A percentile compares a stretch with the other conserved stretches of the same genome.
Evolutionary conservation across 1,284 basidiomycete genomes (phyloP).

Genomic region (Ustilago shanxiensis): DNA sequence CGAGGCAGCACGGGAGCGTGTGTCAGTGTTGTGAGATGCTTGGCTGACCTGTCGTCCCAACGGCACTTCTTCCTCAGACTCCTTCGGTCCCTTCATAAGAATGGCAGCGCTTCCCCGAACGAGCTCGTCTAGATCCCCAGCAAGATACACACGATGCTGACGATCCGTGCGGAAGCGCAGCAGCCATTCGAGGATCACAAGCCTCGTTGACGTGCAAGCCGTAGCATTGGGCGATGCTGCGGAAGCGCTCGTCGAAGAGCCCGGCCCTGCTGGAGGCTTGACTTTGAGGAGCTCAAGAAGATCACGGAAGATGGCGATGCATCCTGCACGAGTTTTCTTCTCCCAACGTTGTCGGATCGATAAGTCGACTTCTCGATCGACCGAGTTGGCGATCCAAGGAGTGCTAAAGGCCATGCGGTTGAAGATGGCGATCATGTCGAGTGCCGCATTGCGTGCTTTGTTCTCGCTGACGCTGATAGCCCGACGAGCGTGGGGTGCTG

Average conservation of each 20-base stretch:
- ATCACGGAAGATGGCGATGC: constrained; percentile 63
- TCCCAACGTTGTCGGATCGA: constrained; percentile 44
- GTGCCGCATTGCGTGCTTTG: constrained; percentile 54
- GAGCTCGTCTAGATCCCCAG: constrained; percentile 72
- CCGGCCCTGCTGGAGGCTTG: constrained; percentile 8
- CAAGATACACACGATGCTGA: constrained; percentile 86
- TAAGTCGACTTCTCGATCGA: constrained; percentile 39
- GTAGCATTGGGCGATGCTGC: constrained; percentile 9
- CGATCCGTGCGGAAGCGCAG: constrained; percentile 90
- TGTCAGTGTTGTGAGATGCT: constrained; percentile 9
- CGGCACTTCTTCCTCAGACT: constrained; percentile 12
- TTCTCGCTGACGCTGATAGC: constrained; percentile 16
- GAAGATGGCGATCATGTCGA: constrained; percentile 66
- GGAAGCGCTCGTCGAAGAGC: constrained; percentile 3
- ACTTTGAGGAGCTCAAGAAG: constrained; percentile 58
- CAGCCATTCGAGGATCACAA: constrained; percentile 86
- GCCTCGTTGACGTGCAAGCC: constrained; percentile 72
- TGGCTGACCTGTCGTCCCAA: constrained; percentile 66
- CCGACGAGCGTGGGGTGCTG: constrained; percentile 14
- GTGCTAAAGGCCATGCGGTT: constrained; percentile 66
- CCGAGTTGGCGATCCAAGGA: constrained; percentile 56
- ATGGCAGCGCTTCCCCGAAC: constrained; percentile 33
- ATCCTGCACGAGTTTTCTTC: constrained; percentile 52
- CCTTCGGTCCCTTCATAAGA: constrained; percentile 40
- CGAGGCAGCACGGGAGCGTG: constrained; percentile 22